Percentiles rank a stretch among this genome's conserved stretches.
These are phyloP conservation scores for Penicillium sclerotigenum DNA, from an alignment of 2,329 filamentous ascomycete genomes.

Conservation along the genomic window DNA sequence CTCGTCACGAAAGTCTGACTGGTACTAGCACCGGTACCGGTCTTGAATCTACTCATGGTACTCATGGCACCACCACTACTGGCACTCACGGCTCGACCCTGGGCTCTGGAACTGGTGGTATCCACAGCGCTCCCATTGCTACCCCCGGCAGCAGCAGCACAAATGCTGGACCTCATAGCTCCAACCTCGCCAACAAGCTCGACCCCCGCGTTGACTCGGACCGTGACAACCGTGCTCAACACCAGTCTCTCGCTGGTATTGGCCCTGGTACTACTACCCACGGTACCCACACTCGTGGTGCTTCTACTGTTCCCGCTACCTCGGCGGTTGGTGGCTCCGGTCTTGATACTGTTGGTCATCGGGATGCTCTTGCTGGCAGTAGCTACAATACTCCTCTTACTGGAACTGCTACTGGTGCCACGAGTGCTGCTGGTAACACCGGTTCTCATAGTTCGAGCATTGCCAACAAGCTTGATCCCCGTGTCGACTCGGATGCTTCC, in stretches of 20 bases:
- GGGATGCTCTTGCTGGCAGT: not conserved
- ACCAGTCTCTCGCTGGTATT: not conserved
- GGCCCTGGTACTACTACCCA: not conserved
- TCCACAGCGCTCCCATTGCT: not conserved
- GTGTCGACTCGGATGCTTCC: conserved; percentile 13
- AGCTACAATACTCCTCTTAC: not conserved
- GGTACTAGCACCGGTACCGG: not conserved
- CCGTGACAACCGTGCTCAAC: conserved; percentile 15
- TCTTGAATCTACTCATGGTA: not conserved
- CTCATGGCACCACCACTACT: not conserved
- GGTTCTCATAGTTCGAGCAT: conserved; percentile 18
- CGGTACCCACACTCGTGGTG: not conserved
- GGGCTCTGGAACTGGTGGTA: not conserved
- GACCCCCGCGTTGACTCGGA: conserved; percentile 41
- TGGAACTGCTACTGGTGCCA: not conserved
- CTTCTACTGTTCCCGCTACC: not conserved
- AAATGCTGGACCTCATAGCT: conserved; percentile 39
- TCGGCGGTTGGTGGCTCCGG: not conserved
- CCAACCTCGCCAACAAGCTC: conserved; percentile 31
- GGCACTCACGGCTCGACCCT: conserved; percentile 8
- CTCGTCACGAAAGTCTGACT: not conserved
- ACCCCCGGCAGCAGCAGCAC: not conserved
- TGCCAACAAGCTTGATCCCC: conserved; percentile 27
- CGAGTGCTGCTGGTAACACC: not conserved
- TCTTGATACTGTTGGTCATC: not conserved